A percentile compares a stretch with the other conserved stretches of the same genome.
These are phyloP conservation scores for Thymus quinquecostatus DNA, from an alignment of 257 asterid species.

Conservation along the genomic window DNA sequence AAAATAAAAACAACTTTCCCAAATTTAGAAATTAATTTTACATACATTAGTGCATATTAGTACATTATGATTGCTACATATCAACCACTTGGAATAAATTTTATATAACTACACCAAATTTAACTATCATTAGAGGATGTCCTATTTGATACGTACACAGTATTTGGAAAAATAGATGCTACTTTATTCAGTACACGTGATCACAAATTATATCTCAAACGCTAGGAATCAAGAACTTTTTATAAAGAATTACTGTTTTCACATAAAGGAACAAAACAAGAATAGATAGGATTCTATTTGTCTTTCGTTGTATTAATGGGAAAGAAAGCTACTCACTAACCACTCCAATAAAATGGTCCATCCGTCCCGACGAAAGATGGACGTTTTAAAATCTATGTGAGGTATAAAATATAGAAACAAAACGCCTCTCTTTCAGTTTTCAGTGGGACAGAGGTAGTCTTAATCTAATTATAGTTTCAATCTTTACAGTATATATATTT, in stretches of 20 bases:
- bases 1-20: background rate
- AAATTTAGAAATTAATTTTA: background rate
- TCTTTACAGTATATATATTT: no score
- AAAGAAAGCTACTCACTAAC: conserved; percentile 11
- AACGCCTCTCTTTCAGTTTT: no score
- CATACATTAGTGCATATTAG: background rate
- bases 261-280: background rate
- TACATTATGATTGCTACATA: background rate
- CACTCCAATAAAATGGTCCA: conserved; percentile 1
- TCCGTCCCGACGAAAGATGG: background rate
- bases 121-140: background rate
- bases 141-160: background rate
- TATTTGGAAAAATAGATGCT: background rate
- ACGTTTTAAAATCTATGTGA: background rate
- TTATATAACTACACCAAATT: background rate
- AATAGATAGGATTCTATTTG: background rate
- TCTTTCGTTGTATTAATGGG: background rate
- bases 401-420: no score
- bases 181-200: background rate
- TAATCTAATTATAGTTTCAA: no score
- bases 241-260: background rate
- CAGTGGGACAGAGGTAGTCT: no score
- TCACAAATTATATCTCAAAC: background rate
- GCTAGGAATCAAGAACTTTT: background rate
- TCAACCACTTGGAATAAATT: background rate